Percentiles rank a stretch among this genome's conserved stretches.
Evolutionary conservation across 2,329 filamentous ascomycete genomes (phyloP).

Genomic region (Trichoderma sp.): DNA sequence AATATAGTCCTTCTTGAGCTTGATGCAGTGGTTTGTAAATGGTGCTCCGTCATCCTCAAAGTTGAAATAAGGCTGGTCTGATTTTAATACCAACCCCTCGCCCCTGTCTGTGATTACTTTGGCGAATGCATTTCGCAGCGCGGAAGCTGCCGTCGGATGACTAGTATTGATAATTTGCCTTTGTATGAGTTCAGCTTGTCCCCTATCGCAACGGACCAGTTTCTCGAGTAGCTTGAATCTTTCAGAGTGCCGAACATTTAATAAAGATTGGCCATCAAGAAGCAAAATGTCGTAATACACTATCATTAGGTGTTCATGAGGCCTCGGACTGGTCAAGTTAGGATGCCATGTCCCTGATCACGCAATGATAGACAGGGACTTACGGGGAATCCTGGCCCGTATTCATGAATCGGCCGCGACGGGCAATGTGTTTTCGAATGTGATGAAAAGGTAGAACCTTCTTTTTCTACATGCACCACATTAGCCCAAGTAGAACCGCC

Average conservation of each 20-base stretch:
- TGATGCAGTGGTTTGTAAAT: slow-evolving; percentile 60
- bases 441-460: slow-evolving; percentile 74
- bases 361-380: slow-evolving; percentile 27
- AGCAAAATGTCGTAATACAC: slow-evolving; percentile 58
- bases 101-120: slow-evolving; percentile 61
- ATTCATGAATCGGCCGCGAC: slow-evolving; percentile 68
- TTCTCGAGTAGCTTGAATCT: slow-evolving; percentile 58
- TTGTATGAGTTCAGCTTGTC: slow-evolving; percentile 64
- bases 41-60: slow-evolving; percentile 38
- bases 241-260: slow-evolving; percentile 53
- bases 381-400: slow-evolving; percentile 66
- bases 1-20: slow-evolving; percentile 85
- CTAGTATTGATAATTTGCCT: slow-evolving; percentile 67
- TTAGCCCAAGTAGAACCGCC: neutral
- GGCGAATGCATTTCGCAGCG: slow-evolving; percentile 63
- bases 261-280: slow-evolving; percentile 51
- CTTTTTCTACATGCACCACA: slow-evolving; percentile 40
- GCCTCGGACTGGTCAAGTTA: slow-evolving; percentile 39
- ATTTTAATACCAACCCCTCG: slow-evolving; percentile 81
- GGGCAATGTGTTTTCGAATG: slow-evolving; percentile 73
- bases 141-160: slow-evolving; percentile 45
- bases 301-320: slow-evolving; percentile 58
- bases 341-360: neutral
- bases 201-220: slow-evolving; percentile 50
- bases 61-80: slow-evolving; percentile 73